These are phyloP conservation scores for Colletotrichum sublineola DNA, from an alignment of 2,329 filamentous ascomycete genomes.

Conservation along the genomic window DNA sequence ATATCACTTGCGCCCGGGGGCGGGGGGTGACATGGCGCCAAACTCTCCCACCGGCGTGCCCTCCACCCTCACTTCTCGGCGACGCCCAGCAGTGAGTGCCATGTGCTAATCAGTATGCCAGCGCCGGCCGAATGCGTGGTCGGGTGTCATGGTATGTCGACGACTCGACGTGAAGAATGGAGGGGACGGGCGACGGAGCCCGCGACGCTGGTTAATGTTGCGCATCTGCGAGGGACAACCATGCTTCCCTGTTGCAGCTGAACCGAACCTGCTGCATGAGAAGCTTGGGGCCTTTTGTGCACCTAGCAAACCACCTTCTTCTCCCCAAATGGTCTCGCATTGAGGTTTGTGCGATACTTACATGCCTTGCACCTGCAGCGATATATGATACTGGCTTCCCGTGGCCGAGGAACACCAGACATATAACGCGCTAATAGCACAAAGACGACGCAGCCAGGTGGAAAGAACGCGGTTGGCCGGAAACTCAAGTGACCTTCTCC, in stretches of 20 bases:
- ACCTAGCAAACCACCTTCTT: neutral
- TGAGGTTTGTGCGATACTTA: neutral
- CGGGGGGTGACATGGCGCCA: neutral
- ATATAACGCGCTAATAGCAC: neutral
- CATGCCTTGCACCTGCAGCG: constrained; percentile 6
- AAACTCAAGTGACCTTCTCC: neutral
- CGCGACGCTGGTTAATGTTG: neutral
- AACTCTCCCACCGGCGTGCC: neutral
- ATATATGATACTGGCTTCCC: neutral
- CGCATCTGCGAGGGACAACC: neutral
- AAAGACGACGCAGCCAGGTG: neutral
- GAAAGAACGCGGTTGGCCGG: constrained; percentile 1
- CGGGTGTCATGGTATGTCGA: neutral
- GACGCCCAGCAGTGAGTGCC: neutral
- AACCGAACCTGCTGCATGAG: neutral
- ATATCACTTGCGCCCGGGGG: neutral
- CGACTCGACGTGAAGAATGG: neutral
- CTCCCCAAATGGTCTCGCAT: neutral
- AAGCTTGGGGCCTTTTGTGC: neutral
- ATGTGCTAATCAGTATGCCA: neutral
- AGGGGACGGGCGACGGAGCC: neutral
- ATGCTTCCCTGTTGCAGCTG: neutral
- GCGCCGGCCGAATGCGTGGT: neutral
- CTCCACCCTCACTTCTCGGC: neutral
- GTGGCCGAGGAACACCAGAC: neutral